A percentile compares a stretch with the other conserved stretches of the same genome.
These are phyloP conservation scores for Cucurbita argyrosperma DNA, from an alignment of 306 rosid genomes.

Conservation along the genomic window DNA sequence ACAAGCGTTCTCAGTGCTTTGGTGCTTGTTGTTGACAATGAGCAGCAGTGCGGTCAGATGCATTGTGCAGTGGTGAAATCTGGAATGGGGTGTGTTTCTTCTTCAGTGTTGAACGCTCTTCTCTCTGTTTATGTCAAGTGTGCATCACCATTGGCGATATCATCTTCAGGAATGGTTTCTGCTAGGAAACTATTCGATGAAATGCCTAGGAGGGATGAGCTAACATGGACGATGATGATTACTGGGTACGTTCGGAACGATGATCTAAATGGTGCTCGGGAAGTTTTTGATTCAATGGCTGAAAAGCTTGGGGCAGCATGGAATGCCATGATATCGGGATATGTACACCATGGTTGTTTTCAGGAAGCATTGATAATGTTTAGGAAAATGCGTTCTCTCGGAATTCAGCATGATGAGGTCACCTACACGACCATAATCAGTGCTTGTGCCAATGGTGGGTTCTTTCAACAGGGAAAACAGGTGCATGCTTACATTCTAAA, in stretches of 20 bases:
- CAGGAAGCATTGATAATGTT: constrained; percentile 8
- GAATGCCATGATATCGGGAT: constrained; percentile 19
- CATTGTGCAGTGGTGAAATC: constrained; percentile 13
- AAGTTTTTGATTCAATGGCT: constrained; percentile 4
- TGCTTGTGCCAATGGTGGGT: background rate
- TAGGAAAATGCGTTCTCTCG: constrained; percentile 8
- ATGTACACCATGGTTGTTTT: constrained; percentile 7
- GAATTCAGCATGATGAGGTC: background rate
- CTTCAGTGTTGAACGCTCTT: constrained; percentile 10
- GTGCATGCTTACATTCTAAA: background rate
- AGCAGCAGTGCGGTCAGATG: constrained; percentile 6
- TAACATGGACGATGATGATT: constrained; percentile 9
- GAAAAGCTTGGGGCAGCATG: constrained; percentile 11
- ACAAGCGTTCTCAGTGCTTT: constrained; percentile 12
- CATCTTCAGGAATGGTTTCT: constrained; percentile 4
- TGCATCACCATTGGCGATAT: constrained; percentile 1
- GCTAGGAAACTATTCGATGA: constrained; percentile 12
- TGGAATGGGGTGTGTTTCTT: constrained; percentile 3
- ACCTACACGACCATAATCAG: constrained; percentile 1
- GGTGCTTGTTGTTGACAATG: constrained; percentile 1
- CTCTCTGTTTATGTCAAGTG: constrained; percentile 11
- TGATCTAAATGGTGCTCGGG: constrained; percentile 3
- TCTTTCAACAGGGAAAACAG: constrained; percentile 9
- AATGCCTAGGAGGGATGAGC: constrained; percentile 7
- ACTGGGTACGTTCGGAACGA: constrained; percentile 7